phyloP scores from a whole-genome alignment of 176 grass and related monocot genomes.

The sorghum (Sorghum bicolor) region Sorghum_bicolor_NCBIv3 NC_012875.2:50254001-50254500 shows the following conservation, averaged over 20 bases:
- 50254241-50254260: constrained; percentile 58
- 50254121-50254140: constrained; percentile 62
- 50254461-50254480: constrained; percentile 31
- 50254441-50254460: constrained; percentile 23
- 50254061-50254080: constrained; percentile 84
- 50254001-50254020: constrained; percentile 63
- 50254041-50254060: constrained; percentile 77
- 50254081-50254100: constrained; percentile 87
- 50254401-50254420: constrained; percentile 84
- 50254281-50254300: constrained; percentile 65
- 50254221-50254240: constrained; percentile 45
- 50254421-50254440: constrained; percentile 76
- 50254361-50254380: constrained; percentile 32
- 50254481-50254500: constrained; percentile 80
- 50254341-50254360: constrained; percentile 36
- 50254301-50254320: constrained; percentile 50
- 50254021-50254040: constrained; percentile 57
- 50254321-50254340: constrained; percentile 31
- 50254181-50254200: constrained; percentile 10
- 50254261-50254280: constrained; percentile 84
- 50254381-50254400: constrained; percentile 43
- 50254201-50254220: constrained; percentile 10
- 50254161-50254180: constrained; percentile 30
- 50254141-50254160: constrained; percentile 25
- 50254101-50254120: constrained; percentile 81